Conservation (phyloP, 345 rosid genomes). For the Isatis tinctoria region DNA sequence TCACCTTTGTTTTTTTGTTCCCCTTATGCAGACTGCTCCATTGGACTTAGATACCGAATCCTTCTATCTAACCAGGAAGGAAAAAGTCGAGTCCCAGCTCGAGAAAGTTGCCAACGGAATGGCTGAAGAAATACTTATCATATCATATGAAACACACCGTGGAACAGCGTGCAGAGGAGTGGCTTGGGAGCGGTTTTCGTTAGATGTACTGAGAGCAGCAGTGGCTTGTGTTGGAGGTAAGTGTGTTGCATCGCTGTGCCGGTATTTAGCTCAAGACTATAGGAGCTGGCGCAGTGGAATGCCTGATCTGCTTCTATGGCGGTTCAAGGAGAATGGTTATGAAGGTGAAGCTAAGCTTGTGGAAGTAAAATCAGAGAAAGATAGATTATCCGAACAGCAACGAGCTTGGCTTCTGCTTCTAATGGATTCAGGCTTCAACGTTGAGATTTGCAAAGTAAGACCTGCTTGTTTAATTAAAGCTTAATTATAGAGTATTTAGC, state of each 20-base stretch:
- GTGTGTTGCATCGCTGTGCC: conserved; percentile 72
- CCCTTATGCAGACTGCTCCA: conserved; percentile 66
- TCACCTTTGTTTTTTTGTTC: neutral
- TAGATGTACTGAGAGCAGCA: conserved; percentile 74
- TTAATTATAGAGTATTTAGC: neutral
- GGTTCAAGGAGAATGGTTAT: conserved; percentile 61
- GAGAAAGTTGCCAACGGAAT: conserved; percentile 57
- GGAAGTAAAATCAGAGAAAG: conserved; percentile 86
- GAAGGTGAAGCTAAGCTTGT: conserved; percentile 94
- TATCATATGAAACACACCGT: conserved; percentile 62
- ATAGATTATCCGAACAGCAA: conserved; percentile 89
- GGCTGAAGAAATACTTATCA: conserved; percentile 81
- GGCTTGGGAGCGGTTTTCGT: conserved; percentile 69
- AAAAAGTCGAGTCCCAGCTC: conserved; percentile 51
- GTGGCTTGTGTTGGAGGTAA: conserved; percentile 72
- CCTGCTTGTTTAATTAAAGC: conserved; percentile 24
- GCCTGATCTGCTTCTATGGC: conserved; percentile 92
- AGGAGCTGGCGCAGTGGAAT: conserved; percentile 94
- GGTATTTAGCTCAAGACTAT: conserved; percentile 73
- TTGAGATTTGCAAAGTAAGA: conserved; percentile 80
- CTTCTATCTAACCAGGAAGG: conserved; percentile 58
- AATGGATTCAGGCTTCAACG: conserved; percentile 74
- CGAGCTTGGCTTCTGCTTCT: conserved; percentile 79
- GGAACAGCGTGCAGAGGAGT: conserved; percentile 84
- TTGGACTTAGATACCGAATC: conserved; percentile 71